phyloP scores from a whole-genome alignment of 164 flowering plant species.

The Piper longum region DNA sequence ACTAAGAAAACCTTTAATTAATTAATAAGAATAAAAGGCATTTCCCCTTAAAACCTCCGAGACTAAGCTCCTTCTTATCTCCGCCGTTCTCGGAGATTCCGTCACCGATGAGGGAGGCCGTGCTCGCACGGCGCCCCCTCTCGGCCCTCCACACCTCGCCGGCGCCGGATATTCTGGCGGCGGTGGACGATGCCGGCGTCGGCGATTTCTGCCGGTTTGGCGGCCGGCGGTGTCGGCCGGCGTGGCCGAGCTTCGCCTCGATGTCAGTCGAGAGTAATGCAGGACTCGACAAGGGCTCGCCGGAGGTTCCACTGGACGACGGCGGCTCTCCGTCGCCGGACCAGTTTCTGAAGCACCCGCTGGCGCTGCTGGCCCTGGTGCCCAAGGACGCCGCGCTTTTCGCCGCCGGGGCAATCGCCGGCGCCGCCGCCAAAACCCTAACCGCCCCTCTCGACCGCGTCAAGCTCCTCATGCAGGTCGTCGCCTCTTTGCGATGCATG shows the following conservation, averaged over 20 bases:
- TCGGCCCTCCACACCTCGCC: no score
- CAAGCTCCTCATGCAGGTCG: slow-evolving; percentile 87
- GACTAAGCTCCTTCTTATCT: no score
- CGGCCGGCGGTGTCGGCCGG: background rate
- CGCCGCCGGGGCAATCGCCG: slow-evolving; percentile 72
- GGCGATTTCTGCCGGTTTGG: slow-evolving; percentile 24
- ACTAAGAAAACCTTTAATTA: no score
- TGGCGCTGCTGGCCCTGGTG: slow-evolving; percentile 49
- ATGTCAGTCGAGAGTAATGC: slow-evolving; percentile 24
- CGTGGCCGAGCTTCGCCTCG: background rate
- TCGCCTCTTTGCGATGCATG: background rate
- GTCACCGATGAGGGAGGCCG: no score
- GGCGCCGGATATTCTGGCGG: no score
- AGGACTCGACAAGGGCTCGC: slow-evolving; percentile 17
- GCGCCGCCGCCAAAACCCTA: slow-evolving; percentile 75
- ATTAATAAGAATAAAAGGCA: no score
- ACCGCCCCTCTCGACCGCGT: slow-evolving; percentile 88
- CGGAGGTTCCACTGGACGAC: slow-evolving; percentile 4
- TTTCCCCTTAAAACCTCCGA: no score
- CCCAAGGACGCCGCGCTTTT: slow-evolving; percentile 76
- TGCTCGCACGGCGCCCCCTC: no score
- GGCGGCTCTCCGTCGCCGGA: slow-evolving; percentile 21
- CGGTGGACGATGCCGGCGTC: no score
- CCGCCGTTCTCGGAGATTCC: no score
- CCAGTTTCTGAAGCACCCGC: slow-evolving; percentile 66